A percentile compares a stretch with the other conserved stretches of the same genome.
Evolutionary conservation across 805 yeast genomes (phyloP).

Genomic region (Zygoascus tannicola): DNA sequence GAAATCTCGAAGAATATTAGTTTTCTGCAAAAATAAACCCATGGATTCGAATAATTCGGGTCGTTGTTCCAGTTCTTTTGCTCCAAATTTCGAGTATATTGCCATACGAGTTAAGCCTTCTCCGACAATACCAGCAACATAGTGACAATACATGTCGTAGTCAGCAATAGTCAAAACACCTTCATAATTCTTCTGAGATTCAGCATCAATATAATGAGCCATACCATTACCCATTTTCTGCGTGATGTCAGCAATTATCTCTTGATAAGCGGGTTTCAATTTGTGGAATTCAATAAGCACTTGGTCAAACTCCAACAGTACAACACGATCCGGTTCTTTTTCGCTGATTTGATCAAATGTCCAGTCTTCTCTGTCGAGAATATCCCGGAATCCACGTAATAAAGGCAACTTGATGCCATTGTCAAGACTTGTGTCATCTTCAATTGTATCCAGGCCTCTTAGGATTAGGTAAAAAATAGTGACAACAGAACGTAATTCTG

Average conservation of each 20-base stretch:
- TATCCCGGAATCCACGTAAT: conserved; percentile 56
- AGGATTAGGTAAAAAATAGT: conserved; percentile 78
- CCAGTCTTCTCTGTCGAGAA: conserved; percentile 63
- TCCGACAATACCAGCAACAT: conserved; percentile 97
- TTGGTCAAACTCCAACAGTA: conserved; percentile 66
- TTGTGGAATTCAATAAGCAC: conserved; percentile 63
- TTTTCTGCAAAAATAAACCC: conserved; percentile 94
- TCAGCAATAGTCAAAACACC: conserved; percentile 75
- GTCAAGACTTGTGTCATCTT: conserved; percentile 87
- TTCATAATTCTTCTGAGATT: conserved; percentile 56
- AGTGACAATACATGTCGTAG: conserved; percentile 87
- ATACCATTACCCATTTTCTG: conserved; percentile 91
- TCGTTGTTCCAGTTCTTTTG: conserved; percentile 41
- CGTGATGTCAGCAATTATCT: conserved; percentile 68
- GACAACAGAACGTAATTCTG: conserved; percentile 69
- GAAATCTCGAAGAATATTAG: conserved; percentile 92
- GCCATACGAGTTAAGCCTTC: conserved; percentile 85
- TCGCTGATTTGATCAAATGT: conserved; percentile 63
- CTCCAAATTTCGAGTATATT: conserved; percentile 64
- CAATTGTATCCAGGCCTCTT: conserved; percentile 90
- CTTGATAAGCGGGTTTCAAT: conserved; percentile 67
- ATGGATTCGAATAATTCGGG: conserved; percentile 64
- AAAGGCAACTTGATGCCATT: conserved; percentile 64
- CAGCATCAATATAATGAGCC: conserved; percentile 84
- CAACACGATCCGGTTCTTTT: conserved; percentile 71